Evolutionary conservation across 2,329 filamentous ascomycete genomes (phyloP).

Genomic region (Rhynchosporium graminicola): DNA sequence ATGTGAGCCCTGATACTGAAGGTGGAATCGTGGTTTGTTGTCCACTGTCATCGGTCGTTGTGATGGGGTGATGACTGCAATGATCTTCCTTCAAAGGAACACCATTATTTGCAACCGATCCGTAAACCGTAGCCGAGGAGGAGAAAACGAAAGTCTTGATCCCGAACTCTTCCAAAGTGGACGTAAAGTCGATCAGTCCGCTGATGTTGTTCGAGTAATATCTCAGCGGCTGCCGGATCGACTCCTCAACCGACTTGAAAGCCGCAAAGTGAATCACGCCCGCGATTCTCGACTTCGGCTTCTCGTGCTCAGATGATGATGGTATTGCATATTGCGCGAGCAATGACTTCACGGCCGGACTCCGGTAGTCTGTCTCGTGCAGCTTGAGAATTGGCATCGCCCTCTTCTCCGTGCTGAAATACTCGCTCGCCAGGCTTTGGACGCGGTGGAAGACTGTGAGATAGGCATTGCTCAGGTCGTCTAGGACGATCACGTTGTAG

Average conservation of each 20-base stretch:
- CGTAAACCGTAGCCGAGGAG: constrained; percentile 67
- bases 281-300: constrained; percentile 28
- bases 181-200: constrained; percentile 59
- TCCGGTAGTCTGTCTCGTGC: constrained; percentile 31
- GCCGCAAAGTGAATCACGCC: constrained; percentile 69
- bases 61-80: constrained; percentile 52
- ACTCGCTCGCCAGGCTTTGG: constrained; percentile 25
- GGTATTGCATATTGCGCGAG: constrained; percentile 1
- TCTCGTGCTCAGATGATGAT: neutral
- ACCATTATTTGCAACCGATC: constrained; percentile 51
- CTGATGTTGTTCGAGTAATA: constrained; percentile 69
- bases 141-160: constrained; percentile 69
- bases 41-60: constrained; percentile 38
- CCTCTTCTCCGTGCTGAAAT: constrained; percentile 19
- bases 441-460: constrained; percentile 29
- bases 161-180: constrained; percentile 55
- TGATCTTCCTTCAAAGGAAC: constrained; percentile 55
- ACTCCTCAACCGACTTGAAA: constrained; percentile 65
- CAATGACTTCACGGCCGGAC: constrained; percentile 1
- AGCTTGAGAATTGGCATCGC: constrained; percentile 23
- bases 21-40: constrained; percentile 43
- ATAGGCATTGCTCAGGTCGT: constrained; percentile 41
- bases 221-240: constrained; percentile 57
- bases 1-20: constrained; percentile 59
- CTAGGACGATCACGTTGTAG: constrained; percentile 46